phyloP scores from a whole-genome alignment of 345 rosid genomes.

The Pseudoturritis turrita region DNA sequence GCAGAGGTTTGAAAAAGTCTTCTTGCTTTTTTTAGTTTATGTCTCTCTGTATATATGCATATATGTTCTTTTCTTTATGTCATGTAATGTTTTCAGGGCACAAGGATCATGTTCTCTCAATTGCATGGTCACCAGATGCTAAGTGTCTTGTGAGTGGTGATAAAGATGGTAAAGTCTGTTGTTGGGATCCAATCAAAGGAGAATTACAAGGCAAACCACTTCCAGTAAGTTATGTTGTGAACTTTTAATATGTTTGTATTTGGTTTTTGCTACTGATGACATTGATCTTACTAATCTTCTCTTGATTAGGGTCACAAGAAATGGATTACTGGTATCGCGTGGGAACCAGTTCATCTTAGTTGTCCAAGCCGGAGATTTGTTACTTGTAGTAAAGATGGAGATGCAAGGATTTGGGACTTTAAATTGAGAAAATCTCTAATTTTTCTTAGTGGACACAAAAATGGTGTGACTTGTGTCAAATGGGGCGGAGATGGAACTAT shows the following conservation, averaged over 20 bases:
- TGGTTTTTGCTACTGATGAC: not conserved
- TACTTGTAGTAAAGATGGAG: conserved; percentile 96
- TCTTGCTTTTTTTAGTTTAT: not conserved
- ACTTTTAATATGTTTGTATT: not conserved
- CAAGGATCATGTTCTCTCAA: conserved; percentile 87
- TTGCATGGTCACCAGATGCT: conserved; percentile 97
- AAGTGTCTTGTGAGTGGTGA: conserved; percentile 90
- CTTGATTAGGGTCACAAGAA: conserved; percentile 79
- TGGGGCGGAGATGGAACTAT: conserved; percentile 97
- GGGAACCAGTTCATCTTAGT: conserved; percentile 93
- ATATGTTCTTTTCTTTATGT: not conserved
- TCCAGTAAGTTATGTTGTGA: conserved; percentile 33
- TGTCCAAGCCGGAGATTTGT: conserved; percentile 92
- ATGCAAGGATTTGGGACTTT: conserved; percentile 94
- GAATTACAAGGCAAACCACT: conserved; percentile 65
- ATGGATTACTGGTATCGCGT: conserved; percentile 94
- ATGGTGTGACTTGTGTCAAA: conserved; percentile 93
- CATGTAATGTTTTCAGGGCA: conserved; percentile 54
- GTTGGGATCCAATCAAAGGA: conserved; percentile 85
- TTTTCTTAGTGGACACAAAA: conserved; percentile 79
- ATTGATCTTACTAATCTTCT: conserved; percentile 7
- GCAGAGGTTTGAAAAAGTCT: conserved; percentile 51
- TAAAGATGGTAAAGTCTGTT: conserved; percentile 73
- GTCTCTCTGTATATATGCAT: not conserved
- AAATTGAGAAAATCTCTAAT: conserved; percentile 60